phyloP scores from a whole-genome alignment of 164 flowering plant genomes.

The Vitis rupestris region DNA sequence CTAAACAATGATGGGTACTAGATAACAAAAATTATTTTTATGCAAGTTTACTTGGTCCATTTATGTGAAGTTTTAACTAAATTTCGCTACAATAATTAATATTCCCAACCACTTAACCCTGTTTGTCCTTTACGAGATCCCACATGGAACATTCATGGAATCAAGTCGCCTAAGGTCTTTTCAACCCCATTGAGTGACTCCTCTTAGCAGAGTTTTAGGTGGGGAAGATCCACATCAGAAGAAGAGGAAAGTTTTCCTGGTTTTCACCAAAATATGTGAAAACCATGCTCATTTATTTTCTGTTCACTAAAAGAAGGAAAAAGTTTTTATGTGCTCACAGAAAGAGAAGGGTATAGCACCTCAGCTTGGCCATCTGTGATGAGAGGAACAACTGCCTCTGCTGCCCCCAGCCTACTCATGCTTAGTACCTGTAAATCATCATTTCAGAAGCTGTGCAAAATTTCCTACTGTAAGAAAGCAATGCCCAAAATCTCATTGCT shows the following conservation, averaged over 20 bases:
- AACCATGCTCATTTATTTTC: neutral
- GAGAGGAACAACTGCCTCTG: conserved; percentile 49
- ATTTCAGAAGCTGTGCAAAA: neutral
- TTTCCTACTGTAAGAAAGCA: neutral
- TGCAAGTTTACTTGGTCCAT: too few species aligned
- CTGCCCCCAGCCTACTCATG: conserved; percentile 52
- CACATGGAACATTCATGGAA: too few species aligned
- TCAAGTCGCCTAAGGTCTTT: too few species aligned
- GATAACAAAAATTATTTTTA: too few species aligned
- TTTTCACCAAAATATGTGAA: neutral
- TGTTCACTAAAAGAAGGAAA: neutral
- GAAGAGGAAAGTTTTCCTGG: neutral
- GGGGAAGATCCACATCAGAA: neutral
- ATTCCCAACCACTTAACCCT: too few species aligned
- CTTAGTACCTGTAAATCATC: conserved; percentile 34
- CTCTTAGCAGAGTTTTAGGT: too few species aligned
- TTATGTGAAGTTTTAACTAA: too few species aligned
- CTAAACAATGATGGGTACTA: too few species aligned
- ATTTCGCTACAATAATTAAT: too few species aligned
- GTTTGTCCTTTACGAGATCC: too few species aligned
- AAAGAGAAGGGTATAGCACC: conserved; percentile 17
- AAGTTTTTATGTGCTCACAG: neutral
- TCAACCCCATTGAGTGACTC: too few species aligned
- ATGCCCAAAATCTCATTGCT: neutral
- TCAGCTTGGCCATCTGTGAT: conserved; percentile 40